phyloP scores from a whole-genome alignment of 805 yeast species.

The Alloascoidea africana region DNA sequence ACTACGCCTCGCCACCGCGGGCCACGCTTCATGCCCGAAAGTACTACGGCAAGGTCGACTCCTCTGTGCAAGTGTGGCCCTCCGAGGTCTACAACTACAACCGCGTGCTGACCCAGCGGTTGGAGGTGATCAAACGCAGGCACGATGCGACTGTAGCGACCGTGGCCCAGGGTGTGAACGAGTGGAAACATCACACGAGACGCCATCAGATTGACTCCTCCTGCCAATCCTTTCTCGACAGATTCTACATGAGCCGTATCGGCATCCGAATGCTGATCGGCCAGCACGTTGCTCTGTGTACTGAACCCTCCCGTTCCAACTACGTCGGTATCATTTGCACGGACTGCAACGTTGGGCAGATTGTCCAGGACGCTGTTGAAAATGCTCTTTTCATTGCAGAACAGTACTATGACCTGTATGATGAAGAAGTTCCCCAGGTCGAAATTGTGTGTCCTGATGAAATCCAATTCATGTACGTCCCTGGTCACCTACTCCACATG shows the following conservation, averaged over 20 bases:
- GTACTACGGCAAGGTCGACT: constrained; percentile 35
- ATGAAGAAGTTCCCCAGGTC: constrained; percentile 78
- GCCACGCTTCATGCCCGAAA: constrained; percentile 16
- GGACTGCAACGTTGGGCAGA: constrained; percentile 67
- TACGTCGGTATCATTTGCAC: constrained; percentile 86
- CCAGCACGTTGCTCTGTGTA: constrained; percentile 78
- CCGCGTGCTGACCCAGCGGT: constrained; percentile 44
- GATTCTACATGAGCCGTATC: constrained; percentile 81
- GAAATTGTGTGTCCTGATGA: constrained; percentile 63
- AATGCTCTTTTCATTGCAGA: constrained; percentile 85
- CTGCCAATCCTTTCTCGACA: constrained; percentile 68
- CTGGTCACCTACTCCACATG: constrained; percentile 88
- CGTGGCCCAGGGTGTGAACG: constrained; percentile 82
- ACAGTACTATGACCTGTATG: constrained; percentile 76
- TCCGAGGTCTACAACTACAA: constrained; percentile 61
- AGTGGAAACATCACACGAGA: constrained; percentile 49
- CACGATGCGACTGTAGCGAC: constrained; percentile 92
- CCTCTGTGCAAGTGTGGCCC: constrained; percentile 46
- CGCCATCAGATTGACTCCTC: constrained; percentile 44
- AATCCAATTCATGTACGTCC: constrained; percentile 78
- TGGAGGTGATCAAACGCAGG: constrained; percentile 59
- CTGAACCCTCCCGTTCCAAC: constrained; percentile 45
- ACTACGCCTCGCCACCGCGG: neutral
- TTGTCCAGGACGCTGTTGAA: constrained; percentile 79
- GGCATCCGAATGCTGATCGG: constrained; percentile 91